These are phyloP conservation scores for Phytophthora aleatoria DNA, from an alignment of 352 stramenopile species.

Conservation along the genomic window DNA sequence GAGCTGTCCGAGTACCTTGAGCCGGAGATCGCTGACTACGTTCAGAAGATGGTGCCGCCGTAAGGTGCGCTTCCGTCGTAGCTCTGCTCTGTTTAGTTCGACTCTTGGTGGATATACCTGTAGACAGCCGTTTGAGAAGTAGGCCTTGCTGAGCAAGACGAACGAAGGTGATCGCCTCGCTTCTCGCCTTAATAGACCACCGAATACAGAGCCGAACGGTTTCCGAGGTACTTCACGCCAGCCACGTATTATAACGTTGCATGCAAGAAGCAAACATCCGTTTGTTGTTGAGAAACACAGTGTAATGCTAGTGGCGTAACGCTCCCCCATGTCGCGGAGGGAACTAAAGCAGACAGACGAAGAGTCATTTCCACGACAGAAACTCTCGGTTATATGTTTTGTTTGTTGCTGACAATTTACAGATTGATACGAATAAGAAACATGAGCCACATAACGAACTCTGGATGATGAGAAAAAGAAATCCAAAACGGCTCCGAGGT, in stretches of 20 bases:
- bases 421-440: conserved; percentile 28
- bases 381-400: background rate
- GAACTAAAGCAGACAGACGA: conserved; percentile 21
- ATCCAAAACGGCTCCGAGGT: conserved; percentile 35
- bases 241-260: background rate
- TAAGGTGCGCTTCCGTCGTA: conserved; percentile 20
- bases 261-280: conserved; percentile 2
- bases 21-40: conserved; percentile 63
- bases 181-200: conserved; percentile 32
- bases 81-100: conserved; percentile 26
- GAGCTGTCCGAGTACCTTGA: conserved; percentile 83
- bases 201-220: conserved; percentile 30
- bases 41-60: conserved; percentile 83
- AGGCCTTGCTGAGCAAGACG: too few relatives aligned
- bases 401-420: conserved; percentile 31
- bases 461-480: conserved; percentile 14
- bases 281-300: conserved; percentile 7
- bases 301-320: conserved; percentile 17
- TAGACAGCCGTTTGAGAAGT: conserved; percentile 12
- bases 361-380: conserved; percentile 1
- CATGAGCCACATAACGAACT: conserved; percentile 19
- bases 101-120: conserved; percentile 24
- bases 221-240: background rate
- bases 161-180: background rate
- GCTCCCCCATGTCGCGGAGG: conserved; percentile 1